phyloP scores from a whole-genome alignment of 768 basidiomycete genomes.

The Exsudoporus frostii region DNA sequence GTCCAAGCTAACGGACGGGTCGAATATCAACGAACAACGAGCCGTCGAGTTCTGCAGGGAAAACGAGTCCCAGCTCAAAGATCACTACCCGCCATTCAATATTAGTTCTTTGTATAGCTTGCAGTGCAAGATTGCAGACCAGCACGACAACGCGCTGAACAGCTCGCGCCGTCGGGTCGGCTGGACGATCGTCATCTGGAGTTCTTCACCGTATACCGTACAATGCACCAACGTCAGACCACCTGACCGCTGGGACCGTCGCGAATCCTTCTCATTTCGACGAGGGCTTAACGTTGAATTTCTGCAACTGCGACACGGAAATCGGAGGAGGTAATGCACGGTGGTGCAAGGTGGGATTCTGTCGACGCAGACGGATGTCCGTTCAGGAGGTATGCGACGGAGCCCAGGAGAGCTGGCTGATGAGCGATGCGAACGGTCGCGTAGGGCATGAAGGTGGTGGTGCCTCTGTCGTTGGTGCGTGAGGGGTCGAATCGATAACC shows the following conservation, averaged over 20 bases:
- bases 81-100: constrained; percentile 82
- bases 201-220: constrained; percentile 65
- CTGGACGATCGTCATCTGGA: constrained; percentile 87
- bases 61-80: constrained; percentile 62
- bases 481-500: constrained; percentile 33
- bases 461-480: constrained; percentile 19
- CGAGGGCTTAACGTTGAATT: constrained; percentile 92
- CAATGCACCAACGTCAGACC: constrained; percentile 94
- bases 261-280: constrained; percentile 98
- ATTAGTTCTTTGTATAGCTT: constrained; percentile 60
- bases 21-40: constrained; percentile 23
- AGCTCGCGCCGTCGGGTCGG: constrained; percentile 88
- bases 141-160: constrained; percentile 62
- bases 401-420: constrained; percentile 48
- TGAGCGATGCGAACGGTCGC: constrained; percentile 35
- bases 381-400: constrained; percentile 87
- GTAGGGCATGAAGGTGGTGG: constrained; percentile 12
- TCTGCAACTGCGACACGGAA: constrained; percentile 77
- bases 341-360: constrained; percentile 69
- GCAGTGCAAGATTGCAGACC: constrained; percentile 68
- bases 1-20: constrained; percentile 57
- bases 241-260: constrained; percentile 92
- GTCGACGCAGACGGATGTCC: constrained; percentile 86
- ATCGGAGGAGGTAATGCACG: constrained; percentile 79
- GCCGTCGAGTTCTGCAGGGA: constrained; percentile 63